phyloP scores from a whole-genome alignment of 371 early-diverging fungal genomes.

The Dichotomocladium elegans region DNA sequence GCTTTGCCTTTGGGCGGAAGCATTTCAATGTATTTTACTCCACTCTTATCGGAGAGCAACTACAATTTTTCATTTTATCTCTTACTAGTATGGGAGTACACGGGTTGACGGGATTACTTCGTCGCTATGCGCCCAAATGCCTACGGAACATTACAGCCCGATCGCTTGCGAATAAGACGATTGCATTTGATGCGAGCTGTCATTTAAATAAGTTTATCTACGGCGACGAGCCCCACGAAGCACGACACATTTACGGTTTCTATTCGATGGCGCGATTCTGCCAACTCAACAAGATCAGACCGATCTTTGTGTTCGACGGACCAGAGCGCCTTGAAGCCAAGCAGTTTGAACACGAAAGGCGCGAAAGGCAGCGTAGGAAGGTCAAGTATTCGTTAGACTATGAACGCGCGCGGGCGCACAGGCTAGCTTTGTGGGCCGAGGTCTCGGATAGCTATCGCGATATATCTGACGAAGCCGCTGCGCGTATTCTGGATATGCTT shows the following conservation, averaged over 20 bases:
- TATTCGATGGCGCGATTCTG: constrained; percentile 46
- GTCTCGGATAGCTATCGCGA: constrained; percentile 10
- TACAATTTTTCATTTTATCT: too few relatives aligned
- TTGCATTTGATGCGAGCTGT: constrained; percentile 61
- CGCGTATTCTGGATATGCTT: constrained; percentile 12
- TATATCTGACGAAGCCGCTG: constrained; percentile 7
- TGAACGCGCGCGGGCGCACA: constrained; percentile 24
- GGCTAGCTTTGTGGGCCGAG: constrained; percentile 31
- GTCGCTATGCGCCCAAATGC: constrained; percentile 44
- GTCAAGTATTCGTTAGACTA: constrained; percentile 21
- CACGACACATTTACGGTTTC: constrained; percentile 52
- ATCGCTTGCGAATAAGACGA: constrained; percentile 29
- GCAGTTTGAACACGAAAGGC: constrained; percentile 30
- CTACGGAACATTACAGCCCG: constrained; percentile 28
- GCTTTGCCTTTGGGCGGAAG: too few relatives aligned
- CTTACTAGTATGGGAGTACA: constrained; percentile 51
- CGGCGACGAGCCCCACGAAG: constrained; percentile 44
- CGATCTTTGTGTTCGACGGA: constrained; percentile 66
- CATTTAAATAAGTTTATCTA: constrained; percentile 54
- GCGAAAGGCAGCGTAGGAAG: constrained; percentile 30
- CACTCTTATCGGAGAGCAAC: too few relatives aligned
- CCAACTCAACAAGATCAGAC: constrained; percentile 41
- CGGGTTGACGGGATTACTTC: constrained; percentile 47
- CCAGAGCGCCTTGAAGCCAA: constrained; percentile 45
- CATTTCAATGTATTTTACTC: too few relatives aligned